phyloP scores from a whole-genome alignment of 2,329 filamentous ascomycete species.

The Pyrenochaeta sp. region DNA sequence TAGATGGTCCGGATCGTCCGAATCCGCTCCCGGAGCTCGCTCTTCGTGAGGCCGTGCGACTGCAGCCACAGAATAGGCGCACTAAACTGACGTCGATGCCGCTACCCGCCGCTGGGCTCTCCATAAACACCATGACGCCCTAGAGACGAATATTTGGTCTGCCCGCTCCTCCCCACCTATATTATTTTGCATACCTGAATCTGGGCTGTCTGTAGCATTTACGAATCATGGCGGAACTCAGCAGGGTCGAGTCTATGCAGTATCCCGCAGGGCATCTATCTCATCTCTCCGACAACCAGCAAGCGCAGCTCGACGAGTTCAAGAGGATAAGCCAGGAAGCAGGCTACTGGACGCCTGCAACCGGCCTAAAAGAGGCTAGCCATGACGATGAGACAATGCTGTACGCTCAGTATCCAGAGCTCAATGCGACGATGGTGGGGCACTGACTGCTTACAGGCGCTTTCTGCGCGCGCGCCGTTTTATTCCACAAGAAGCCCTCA shows the following conservation, averaged over 20 bases:
- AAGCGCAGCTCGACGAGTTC: conserved; percentile 73
- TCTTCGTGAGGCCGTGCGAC: conserved; percentile 23
- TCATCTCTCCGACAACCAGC: conserved; percentile 75
- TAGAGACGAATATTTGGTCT: conserved; percentile 24
- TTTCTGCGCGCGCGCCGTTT: conserved; percentile 88
- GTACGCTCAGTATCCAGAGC: conserved; percentile 54
- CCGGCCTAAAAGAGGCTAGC: conserved; percentile 56
- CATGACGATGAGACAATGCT: conserved; percentile 79
- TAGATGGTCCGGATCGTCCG: conserved; percentile 27
- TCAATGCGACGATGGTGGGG: conserved; percentile 21
- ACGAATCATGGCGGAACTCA: conserved; percentile 45
- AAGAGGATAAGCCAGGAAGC: conserved; percentile 72
- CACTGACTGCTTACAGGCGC: conserved; percentile 64
- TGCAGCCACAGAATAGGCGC: conserved; percentile 15
- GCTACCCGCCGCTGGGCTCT: conserved; percentile 33
- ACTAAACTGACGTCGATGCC: conserved; percentile 39
- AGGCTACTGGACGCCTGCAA: conserved; percentile 66
- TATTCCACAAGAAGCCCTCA: conserved; percentile 76
- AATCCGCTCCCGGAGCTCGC: conserved; percentile 18
- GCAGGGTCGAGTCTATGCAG: conserved; percentile 53
- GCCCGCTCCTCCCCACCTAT: conserved; percentile 14
- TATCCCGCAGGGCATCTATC: conserved; percentile 84
- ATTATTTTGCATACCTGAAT: conserved; percentile 3
- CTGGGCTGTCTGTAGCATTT: conserved; percentile 4
- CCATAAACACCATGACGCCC: conserved; percentile 33